Base-by-base conservation (phyloP, 495 filamentous ascomycete genomes). In the Aspergillus diversus region DNA sequence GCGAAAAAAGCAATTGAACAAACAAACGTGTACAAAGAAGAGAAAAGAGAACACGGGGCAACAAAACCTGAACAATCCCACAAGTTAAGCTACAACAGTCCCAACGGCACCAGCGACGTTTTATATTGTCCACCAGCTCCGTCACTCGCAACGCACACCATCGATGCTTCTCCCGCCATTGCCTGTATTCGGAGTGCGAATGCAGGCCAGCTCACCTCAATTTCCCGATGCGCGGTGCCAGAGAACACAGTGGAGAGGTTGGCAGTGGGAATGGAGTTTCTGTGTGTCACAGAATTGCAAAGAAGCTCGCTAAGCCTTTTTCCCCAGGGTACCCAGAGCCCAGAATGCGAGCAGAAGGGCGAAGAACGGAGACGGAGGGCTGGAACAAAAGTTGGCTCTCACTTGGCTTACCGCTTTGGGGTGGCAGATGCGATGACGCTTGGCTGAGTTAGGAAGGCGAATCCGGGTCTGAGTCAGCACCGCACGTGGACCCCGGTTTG, bases 251-350 rank as follows among this genome's bases (percentile, higher is more conserved):
- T 27, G 21, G 21, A 27, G 21, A 27, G 21, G 21, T 27, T 27
- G 21, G 21, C 21, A 27, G 39, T 43, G 39, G 39, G n/a, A 11
- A 43, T 12, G 7, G 39, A 43, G 46, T 50, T 50, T 50, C 47
- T 27, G 47, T 50, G 47, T 50, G 47, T 50, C 47, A 50, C 9
- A 5, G 47, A 50, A 50, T 17, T 9, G n/a, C 27, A 9, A 11
- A 27, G 47, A 50, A 50, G 47, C 47, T 50, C 47, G n/a, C 39
- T 11, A 43, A 43, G 39, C 11, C 39, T 43, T n/a, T 43, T 43
- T 43, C 39, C 39, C n/a, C 47, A 27, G 16, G 47, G 16, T 9
- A 3, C 11, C 47, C 47, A 50, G 15, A 27, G 21, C 21, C 21
- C 21, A 27, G 21, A 27, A 27, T 27, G 21, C 21, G 21, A 27